Evolutionary conservation across 306 rosid species (phyloP).

Genomic region (Psophocarpus tetragonolobus): DNA sequence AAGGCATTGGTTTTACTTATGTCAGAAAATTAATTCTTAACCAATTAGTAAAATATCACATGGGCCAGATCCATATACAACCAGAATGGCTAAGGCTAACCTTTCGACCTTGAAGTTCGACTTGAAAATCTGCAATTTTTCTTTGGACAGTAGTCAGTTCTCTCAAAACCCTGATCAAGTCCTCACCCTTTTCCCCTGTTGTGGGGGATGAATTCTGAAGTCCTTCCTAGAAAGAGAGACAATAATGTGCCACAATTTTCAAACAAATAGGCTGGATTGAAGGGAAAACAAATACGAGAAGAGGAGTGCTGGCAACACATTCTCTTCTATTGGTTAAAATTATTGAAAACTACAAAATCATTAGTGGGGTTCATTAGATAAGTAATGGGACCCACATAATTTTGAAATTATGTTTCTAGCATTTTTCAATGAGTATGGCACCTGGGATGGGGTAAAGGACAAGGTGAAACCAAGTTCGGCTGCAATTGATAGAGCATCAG

Average conservation of each 20-base stretch:
- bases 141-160: conserved; percentile 87
- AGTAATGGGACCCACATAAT: background rate
- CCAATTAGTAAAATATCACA: background rate
- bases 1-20: background rate
- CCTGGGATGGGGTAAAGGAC: conserved; percentile 67
- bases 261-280: background rate
- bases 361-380: background rate
- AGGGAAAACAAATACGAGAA: background rate
- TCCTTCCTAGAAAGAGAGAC: conserved; percentile 54
- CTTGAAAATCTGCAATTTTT: conserved; percentile 94
- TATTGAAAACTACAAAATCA: background rate
- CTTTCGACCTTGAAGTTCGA: conserved; percentile 98
- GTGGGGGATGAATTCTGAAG: conserved; percentile 55
- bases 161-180: conserved; percentile 77
- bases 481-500: conserved; percentile 85
- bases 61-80: conserved; percentile 17
- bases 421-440: conserved; percentile 14
- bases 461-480: conserved; percentile 86
- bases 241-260: background rate
- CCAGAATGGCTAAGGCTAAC: conserved; percentile 35
- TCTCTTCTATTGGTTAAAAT: background rate
- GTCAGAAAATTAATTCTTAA: background rate
- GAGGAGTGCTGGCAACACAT: background rate
- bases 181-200: conserved; percentile 81
- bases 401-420: background rate